phyloP scores from a whole-genome alignment of 1,284 basidiomycete species.

The Apiotrichum gamsii region DNA sequence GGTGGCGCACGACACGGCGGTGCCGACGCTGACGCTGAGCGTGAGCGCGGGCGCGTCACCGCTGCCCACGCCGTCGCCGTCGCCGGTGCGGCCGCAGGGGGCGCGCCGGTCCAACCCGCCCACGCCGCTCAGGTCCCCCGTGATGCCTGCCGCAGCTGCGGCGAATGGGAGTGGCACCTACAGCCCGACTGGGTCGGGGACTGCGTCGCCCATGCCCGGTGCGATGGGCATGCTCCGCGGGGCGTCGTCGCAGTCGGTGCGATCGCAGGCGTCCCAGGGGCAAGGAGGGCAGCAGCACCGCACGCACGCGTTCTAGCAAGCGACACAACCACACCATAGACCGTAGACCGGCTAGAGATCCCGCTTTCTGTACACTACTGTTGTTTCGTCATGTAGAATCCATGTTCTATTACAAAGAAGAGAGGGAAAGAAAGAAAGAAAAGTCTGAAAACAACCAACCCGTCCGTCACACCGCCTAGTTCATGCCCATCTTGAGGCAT shows the following conservation, averaged over 20 bases:
- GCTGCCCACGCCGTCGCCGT: background rate
- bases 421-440: background rate
- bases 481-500: conserved; percentile 69
- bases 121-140: background rate
- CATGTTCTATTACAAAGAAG: conserved; percentile 8
- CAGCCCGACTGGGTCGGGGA: too few relatives aligned
- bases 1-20: too few relatives aligned
- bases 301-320: too few relatives aligned
- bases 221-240: too few relatives aligned
- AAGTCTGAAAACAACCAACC: background rate
- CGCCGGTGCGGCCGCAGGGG: background rate
- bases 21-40: too few relatives aligned
- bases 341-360: too few relatives aligned
- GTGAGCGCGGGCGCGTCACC: too few relatives aligned
- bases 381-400: background rate
- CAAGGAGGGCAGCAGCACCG: too few relatives aligned
- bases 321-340: too few relatives aligned
- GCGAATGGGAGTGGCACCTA: too few relatives aligned
- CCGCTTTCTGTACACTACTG: background rate
- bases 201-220: too few relatives aligned
- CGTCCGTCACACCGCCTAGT: background rate
- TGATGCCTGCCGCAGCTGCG: background rate
- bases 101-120: background rate
- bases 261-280: too few relatives aligned
- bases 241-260: background rate